Conservation (phyloP, 164 flowering plant species). For the Hamamelis virginiana region DNA sequence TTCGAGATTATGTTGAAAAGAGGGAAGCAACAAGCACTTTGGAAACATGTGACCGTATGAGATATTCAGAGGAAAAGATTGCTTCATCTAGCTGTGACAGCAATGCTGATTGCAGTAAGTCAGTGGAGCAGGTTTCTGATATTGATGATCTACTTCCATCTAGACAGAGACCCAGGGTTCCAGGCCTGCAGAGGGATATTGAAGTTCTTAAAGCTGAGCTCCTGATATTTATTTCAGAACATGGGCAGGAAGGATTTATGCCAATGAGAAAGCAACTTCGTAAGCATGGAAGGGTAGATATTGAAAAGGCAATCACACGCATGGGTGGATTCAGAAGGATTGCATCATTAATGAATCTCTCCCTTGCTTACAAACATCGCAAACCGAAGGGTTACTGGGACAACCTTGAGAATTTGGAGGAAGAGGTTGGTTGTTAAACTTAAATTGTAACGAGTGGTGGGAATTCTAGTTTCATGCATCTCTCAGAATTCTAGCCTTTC, state of each 20-base stretch:
- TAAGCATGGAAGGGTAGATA: slow-evolving; percentile 82
- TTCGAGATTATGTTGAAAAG: slow-evolving; percentile 80
- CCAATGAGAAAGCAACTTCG: slow-evolving; percentile 97
- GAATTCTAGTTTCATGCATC: not conserved
- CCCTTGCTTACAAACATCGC: slow-evolving; percentile 89
- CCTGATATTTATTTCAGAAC: slow-evolving; percentile 57
- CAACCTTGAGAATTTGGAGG: slow-evolving; percentile 77
- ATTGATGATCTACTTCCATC: slow-evolving; percentile 18
- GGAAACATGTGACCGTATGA: slow-evolving; percentile 18
- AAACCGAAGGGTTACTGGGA: slow-evolving; percentile 98
- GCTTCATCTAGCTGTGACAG: slow-evolving; percentile 17
- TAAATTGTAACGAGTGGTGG: not conserved
- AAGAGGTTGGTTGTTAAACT: slow-evolving; percentile 55
- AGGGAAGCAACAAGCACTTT: slow-evolving; percentile 30
- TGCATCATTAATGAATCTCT: slow-evolving; percentile 76
- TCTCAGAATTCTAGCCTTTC: not conserved
- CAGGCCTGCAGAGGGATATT: slow-evolving; percentile 84
- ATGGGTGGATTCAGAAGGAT: slow-evolving; percentile 96
- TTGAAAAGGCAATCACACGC: slow-evolving; percentile 89
- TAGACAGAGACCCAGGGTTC: slow-evolving; percentile 66
- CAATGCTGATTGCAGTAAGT: slow-evolving; percentile 6
- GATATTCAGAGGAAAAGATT: slow-evolving; percentile 21
- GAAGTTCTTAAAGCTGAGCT: slow-evolving; percentile 83
- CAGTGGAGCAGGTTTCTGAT: slow-evolving; percentile 17
- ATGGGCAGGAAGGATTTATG: slow-evolving; percentile 96